phyloP scores from a whole-genome alignment of 75 land plant species.

The Isoetes taiwanensis region DNA sequence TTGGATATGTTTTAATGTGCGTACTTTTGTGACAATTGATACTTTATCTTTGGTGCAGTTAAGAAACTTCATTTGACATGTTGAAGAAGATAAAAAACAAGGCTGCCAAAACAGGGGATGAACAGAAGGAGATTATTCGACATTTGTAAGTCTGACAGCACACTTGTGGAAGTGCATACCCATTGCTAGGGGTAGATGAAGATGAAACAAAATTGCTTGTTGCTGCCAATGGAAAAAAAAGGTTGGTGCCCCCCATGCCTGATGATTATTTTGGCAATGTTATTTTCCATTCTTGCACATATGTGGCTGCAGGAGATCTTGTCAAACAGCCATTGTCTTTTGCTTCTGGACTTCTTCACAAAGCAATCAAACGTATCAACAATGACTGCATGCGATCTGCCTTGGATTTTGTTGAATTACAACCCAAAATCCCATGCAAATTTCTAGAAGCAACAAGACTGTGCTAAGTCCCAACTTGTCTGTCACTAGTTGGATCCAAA shows the following conservation, averaged over 20 bases:
- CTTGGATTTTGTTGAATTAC: conserved; percentile 42
- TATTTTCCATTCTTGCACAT: conserved; percentile 36
- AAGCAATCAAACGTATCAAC: conserved; percentile 19
- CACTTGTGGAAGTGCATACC: conserved; percentile 55
- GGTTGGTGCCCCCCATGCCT: conserved; percentile 29
- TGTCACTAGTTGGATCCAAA: conserved; percentile 39
- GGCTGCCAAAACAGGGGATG: conserved; percentile 9
- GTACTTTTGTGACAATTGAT: too few species aligned
- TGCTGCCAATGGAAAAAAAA: conserved; percentile 36
- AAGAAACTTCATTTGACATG: conserved; percentile 22
- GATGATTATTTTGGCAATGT: conserved; percentile 47
- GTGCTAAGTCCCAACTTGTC: conserved; percentile 22
- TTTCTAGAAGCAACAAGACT: conserved; percentile 13
- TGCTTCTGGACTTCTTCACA: conserved; percentile 29
- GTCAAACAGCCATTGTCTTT: conserved; percentile 12
- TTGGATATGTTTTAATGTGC: too few species aligned
- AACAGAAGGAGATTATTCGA: conserved; percentile 18
- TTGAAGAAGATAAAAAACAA: conserved; percentile 18
- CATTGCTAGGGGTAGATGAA: conserved; percentile 27
- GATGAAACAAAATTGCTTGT: conserved; percentile 26
- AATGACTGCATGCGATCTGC: conserved; percentile 37
- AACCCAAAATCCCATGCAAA: conserved; percentile 11
- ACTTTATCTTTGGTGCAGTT: too few species aligned
- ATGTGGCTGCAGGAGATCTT: conserved; percentile 18
- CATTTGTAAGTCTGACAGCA: conserved; percentile 38